A percentile compares a stretch with the other conserved stretches of the same genome.
These are phyloP conservation scores for Kokia cookei DNA, from an alignment of 441 rosid genomes.

Conservation along the genomic window DNA sequence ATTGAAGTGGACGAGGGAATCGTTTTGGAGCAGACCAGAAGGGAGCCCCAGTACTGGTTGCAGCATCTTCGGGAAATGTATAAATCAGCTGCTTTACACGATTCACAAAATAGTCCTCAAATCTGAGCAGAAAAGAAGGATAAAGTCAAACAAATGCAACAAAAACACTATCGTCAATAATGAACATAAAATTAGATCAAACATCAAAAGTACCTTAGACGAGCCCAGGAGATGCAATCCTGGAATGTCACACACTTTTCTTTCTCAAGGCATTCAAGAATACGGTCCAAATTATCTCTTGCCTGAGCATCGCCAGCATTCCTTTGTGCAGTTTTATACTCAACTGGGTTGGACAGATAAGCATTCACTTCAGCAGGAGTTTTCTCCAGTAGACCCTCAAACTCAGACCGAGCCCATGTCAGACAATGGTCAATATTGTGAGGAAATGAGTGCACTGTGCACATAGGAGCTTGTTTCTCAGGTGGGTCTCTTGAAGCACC, in stretches of 20 bases:
- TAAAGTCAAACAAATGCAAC: constrained; percentile 3
- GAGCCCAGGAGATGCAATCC: constrained; percentile 95
- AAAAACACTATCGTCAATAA: not conserved
- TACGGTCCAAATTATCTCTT: constrained; percentile 71
- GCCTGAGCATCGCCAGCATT: constrained; percentile 97
- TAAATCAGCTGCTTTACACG: constrained; percentile 85
- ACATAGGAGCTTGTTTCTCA: constrained; percentile 99
- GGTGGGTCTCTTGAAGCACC: constrained; percentile 98
- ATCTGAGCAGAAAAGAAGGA: constrained; percentile 39
- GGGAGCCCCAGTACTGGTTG: constrained; percentile 82
- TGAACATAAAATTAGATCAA: not conserved
- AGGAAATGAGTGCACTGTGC: constrained; percentile 97
- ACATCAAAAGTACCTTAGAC: constrained; percentile 32
- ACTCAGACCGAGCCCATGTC: constrained; percentile 99
- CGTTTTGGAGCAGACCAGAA: constrained; percentile 99
- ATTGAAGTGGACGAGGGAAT: constrained; percentile 78
- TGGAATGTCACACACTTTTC: constrained; percentile 73
- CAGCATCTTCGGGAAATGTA: constrained; percentile 95
- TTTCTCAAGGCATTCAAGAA: constrained; percentile 84
- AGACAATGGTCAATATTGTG: constrained; percentile 98
- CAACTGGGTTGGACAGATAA: constrained; percentile 60
- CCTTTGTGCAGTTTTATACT: constrained; percentile 56
- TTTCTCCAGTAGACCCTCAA: constrained; percentile 95
- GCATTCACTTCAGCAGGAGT: constrained; percentile 94
- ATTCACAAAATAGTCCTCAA: constrained; percentile 80